Base-by-base conservation (phyloP, 2,329 filamentous ascomycete genomes). In the Torrubiellomyces zombiae region DNA sequence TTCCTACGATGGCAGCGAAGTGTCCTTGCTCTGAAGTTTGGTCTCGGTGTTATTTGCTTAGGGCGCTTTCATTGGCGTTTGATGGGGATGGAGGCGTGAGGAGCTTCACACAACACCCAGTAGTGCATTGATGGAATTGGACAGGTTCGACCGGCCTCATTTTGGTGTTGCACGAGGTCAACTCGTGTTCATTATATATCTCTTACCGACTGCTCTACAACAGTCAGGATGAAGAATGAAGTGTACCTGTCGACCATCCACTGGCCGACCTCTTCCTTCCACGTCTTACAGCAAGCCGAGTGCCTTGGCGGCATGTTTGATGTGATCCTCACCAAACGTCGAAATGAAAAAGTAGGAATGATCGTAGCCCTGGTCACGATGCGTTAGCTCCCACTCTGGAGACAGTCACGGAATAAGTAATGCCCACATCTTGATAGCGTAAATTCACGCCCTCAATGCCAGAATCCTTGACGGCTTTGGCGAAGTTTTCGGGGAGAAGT, bases 341-440 rank as follows among this genome's bases (percentile, higher is more conserved):
- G 85, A 75, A 61, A 98, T 91, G 54, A 93, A 94, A 55, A 73
- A 98, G 58, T 98, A 98, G 33, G 82, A 92, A 56, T 98, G 89
- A 50, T 98, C 89, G 47, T 98, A 95, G 33, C 74, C 83, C 56
- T 79, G 44, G 5, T 5, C 11, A 5, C n/a, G 14, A 10, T n/a
- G n/a, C 5, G 26, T 34, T 21, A 32, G 29, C 12, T 13, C 15
- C 13, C 11, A n/a, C n/a, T n/a, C n/a, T n/a, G n/a, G n/a, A n/a
- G n/a, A 6, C 4, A 24, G 14, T 14, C 9, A 13, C 15, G 4
- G 5, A n/a, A 5, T 12, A 8, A 16, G 10, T 16, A 25, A 14
- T 29, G 26, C 63, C 48, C 40, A 71, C 70, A 33, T 77, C 64
- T 48, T 93, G 86, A 60, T 86, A 89, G 42, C 86, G 69, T 34